A percentile compares a stretch with the other conserved stretches of the same genome.
phyloP scores from a whole-genome alignment of 2,329 filamentous ascomycete genomes.

The Penicillium sp. region DNA sequence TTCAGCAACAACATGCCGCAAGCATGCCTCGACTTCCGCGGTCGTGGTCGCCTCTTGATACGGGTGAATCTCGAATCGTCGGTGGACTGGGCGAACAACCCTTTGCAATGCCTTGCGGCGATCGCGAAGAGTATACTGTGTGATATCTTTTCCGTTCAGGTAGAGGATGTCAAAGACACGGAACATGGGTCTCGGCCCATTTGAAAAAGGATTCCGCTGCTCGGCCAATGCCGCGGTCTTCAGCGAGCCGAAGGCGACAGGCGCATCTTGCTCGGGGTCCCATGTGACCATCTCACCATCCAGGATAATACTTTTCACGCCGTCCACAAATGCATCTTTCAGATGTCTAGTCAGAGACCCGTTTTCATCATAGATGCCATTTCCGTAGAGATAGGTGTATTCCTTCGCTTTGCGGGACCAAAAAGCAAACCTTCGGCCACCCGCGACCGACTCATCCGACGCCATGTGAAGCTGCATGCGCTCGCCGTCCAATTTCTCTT shows the following conservation, averaged over 20 bases:
- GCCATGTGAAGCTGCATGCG: conserved; percentile 94
- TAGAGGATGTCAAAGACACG: conserved; percentile 88
- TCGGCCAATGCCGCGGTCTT: conserved; percentile 84
- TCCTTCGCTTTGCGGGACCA: conserved; percentile 97
- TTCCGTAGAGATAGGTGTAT: conserved; percentile 90
- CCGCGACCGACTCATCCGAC: conserved; percentile 60
- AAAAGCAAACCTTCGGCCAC: conserved; percentile 72
- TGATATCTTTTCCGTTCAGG: conserved; percentile 74
- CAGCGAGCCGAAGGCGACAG: conserved; percentile 84
- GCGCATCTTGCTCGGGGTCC: conserved; percentile 79
- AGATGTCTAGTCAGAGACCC: conserved; percentile 77
- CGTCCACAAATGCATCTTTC: conserved; percentile 66
- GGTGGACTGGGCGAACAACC: conserved; percentile 63
- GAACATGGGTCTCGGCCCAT: conserved; percentile 68
- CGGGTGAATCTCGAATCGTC: conserved; percentile 76
- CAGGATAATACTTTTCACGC: conserved; percentile 79
- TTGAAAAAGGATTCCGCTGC: conserved; percentile 63
- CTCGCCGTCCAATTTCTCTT: conserved; percentile 96
- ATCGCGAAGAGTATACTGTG: conserved; percentile 75
- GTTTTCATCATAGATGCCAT: conserved; percentile 65
- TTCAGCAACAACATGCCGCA: conserved; percentile 79
- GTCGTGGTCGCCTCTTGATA: conserved; percentile 62
- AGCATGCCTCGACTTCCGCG: conserved; percentile 68
- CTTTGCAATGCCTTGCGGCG: conserved; percentile 68
- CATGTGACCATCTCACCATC: conserved; percentile 99